Evolutionary conservation across 2,329 filamentous ascomycete genomes (phyloP), one percentile per base, ranked within the genome.

Genomic region (Fusarium heterosporum): DNA sequence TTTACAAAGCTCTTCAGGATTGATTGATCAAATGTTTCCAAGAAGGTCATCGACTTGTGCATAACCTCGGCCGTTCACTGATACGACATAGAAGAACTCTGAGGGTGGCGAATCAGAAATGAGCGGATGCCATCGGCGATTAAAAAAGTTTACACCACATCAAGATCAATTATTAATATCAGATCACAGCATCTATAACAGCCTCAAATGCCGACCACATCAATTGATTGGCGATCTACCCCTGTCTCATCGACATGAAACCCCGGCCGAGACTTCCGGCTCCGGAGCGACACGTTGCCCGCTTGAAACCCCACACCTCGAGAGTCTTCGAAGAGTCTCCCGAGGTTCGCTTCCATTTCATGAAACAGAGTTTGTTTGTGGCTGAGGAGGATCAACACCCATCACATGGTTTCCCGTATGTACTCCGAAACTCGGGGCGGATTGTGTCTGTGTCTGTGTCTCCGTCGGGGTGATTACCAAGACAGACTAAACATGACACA

Each of bases 381-480:
- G 14, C n/a, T 26, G 7, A 29, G 16, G 28, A 28, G 25, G 28
- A 53, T 34, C n/a, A 25, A 19, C 30, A 38, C 25, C 13, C 43
- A 40, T 47, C 32, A 32, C 42, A 49, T 49, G 52, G 7, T 39
- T 38, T n/a, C n/a, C n/a, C n/a, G n/a, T n/a, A n/a, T n/a, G 30
- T 34, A 34, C 30, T 34, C 30, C 30, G 30, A 19, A 28, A 55
- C 29, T 29, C 43, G 43, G 52, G 45, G 40, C 45, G 34, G 53
- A 8, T 55, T 47, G 29, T 55, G 2, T 28, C 8, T 9, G 16
- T 32, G 28, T 61, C 14, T n/a, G n/a, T n/a, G n/a, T n/a, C n/a
- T 11, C 41, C 48, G 26, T 48, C 56, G 58, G 58, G 29, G 56
- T 13, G 57, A 61, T 41, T 55, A 61, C 58, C 36, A 55, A 61